phyloP scores from a whole-genome alignment of 2,329 filamentous ascomycete genomes.

The Trichoderma lentiforme region DNA sequence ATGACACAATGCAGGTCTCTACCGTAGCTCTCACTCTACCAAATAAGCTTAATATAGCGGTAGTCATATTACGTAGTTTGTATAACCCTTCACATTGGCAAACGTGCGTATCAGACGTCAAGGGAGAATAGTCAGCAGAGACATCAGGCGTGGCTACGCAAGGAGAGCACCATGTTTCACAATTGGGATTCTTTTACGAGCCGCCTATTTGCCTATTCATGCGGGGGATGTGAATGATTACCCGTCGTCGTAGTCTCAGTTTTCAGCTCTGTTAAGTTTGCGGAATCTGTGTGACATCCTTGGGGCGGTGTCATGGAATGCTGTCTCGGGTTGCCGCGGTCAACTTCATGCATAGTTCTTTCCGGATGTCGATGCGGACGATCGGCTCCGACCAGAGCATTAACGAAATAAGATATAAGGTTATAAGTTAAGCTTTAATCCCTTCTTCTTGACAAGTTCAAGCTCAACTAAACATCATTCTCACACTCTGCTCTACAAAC shows the following conservation, averaged over 20 bases:
- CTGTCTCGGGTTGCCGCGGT: slow-evolving; percentile 1
- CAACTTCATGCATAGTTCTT: not conserved
- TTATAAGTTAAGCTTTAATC: not conserved
- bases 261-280: not conserved
- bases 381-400: not conserved
- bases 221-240: not conserved
- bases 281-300: not conserved
- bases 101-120: not conserved
- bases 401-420: not conserved
- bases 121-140: not conserved
- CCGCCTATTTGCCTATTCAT: not conserved
- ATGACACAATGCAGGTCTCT: not conserved
- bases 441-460: not conserved
- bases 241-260: not conserved
- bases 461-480: not conserved
- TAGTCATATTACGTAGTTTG: slow-evolving; percentile 3
- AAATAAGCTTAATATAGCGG: not conserved
- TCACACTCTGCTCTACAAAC: not conserved
- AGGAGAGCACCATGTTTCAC: not conserved
- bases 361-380: not conserved
- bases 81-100: not conserved
- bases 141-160: not conserved
- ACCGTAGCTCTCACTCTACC: not conserved
- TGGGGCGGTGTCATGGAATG: slow-evolving; percentile 2
- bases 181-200: not conserved